Evolutionary conservation across 441 rosid genomes (phyloP), one percentile per base, ranked within the genome.

Genomic region (Populus hybrid): DNA sequence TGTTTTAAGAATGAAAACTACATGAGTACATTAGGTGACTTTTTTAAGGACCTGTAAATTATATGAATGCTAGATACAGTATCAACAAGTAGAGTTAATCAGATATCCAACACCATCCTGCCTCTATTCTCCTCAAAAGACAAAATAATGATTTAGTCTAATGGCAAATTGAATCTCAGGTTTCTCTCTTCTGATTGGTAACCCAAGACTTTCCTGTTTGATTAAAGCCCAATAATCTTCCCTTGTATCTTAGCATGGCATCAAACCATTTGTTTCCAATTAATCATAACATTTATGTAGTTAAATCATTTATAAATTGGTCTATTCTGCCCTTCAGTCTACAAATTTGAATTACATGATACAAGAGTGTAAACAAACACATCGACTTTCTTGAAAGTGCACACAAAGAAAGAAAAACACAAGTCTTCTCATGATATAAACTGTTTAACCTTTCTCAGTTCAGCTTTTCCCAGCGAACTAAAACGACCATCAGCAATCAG

Each of bases 401-500:
- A 8, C 67, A 76, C 6, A 34, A 67, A 67, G 34, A 24, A 69
- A 18, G 65, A 34, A 10, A 12, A 23, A 61, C 21, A 67, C 21
- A 46, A 63, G 72, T 42, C 66, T 76, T 36, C 9, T 46, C 66
- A 74, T 42, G 46, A 69, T 20, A 79, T 5, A 74, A 75, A 12
- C 16, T 71, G 38, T 71, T 64, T 78, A 79, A 95, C 99, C 91
- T 92, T 84, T 93, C 94, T 61, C 94, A 85, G 65, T 95, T 85
- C 16, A 95, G 89, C 35, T 34, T 34, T 34, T 34, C 36, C 6
- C 36, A 34, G 36, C 36, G 8, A 34, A 69, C 97, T 89, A 9
- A 96, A 98, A 34, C 91, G 81, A 85, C 89, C 97, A 23, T 87
- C 82, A 72, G 93, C 88, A 79, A 95, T 85, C 8, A 95, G 84